These are phyloP conservation scores for Rhizophagus sp. DNA, from an alignment of 192 early-diverging fungal species.

Conservation along the genomic window DNA sequence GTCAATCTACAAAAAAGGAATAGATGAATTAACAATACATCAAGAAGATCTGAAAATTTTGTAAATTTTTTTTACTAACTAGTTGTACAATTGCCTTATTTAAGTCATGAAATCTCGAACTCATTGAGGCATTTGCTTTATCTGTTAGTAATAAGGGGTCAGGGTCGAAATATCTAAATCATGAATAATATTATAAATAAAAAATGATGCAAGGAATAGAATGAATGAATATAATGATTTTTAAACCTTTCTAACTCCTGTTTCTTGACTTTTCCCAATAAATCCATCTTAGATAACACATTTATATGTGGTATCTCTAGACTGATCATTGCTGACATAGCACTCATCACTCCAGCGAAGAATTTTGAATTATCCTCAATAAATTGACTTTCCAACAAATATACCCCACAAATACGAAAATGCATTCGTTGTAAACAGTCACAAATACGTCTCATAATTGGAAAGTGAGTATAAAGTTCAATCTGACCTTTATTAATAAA, in stretches of 20 bases:
- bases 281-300: conserved; percentile 97
- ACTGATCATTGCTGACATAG: conserved; percentile 94
- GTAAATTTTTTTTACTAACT: conserved; percentile 37
- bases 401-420: conserved; percentile 91
- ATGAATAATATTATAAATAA: background rate
- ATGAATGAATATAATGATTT: background rate
- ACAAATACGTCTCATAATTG: conserved; percentile 88
- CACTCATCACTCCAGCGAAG: conserved; percentile 95
- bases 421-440: conserved; percentile 66
- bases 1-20: conserved; percentile 63
- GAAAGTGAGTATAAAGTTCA: conserved; percentile 97
- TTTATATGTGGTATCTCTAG: conserved; percentile 98
- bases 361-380: conserved; percentile 95
- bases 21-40: background rate
- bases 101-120: conserved; percentile 77
- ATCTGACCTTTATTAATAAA: conserved; percentile 72
- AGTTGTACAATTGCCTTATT: conserved; percentile 89
- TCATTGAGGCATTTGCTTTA: conserved; percentile 74
- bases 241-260: conserved; percentile 58
- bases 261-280: conserved; percentile 66
- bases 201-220: background rate
- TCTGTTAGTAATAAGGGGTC: conserved; percentile 86
- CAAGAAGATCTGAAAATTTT: background rate
- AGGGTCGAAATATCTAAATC: conserved; percentile 80
- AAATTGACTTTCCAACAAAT: conserved; percentile 93